Percentiles rank a stretch among this genome's conserved stretches.
These are phyloP conservation scores for Neonectria punicea DNA, from an alignment of 2,329 filamentous ascomycete species.

Conservation along the genomic window DNA sequence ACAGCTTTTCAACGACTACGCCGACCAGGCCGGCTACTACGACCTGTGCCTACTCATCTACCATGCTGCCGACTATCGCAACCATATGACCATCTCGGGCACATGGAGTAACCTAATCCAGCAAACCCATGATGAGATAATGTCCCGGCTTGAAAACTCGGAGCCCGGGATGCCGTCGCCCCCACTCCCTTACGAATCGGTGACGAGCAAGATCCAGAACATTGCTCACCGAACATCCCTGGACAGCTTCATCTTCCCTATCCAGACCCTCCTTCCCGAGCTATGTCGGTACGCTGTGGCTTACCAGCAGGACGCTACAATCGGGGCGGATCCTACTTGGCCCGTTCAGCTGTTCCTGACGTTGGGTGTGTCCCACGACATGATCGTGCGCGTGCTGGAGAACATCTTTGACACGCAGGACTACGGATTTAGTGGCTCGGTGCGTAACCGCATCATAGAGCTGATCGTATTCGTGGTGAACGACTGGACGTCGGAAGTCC, in stretches of 20 bases:
- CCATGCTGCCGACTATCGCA: slow-evolving; percentile 90
- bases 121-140: slow-evolving; percentile 70
- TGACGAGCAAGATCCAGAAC: slow-evolving; percentile 71
- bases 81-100: slow-evolving; percentile 81
- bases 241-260: slow-evolving; percentile 74
- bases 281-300: slow-evolving; percentile 71
- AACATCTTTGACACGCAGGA: slow-evolving; percentile 68
- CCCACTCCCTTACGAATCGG: slow-evolving; percentile 74
- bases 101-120: slow-evolving; percentile 89
- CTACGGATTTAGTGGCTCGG: slow-evolving; percentile 65
- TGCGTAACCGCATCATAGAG: slow-evolving; percentile 62
- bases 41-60: slow-evolving; percentile 94
- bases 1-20: slow-evolving; percentile 92
- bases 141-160: slow-evolving; percentile 57
- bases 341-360: slow-evolving; percentile 66
- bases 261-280: slow-evolving; percentile 68
- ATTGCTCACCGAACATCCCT: slow-evolving; percentile 73
- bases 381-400: slow-evolving; percentile 67
- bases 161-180: slow-evolving; percentile 50
- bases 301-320: slow-evolving; percentile 66
- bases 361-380: slow-evolving; percentile 66
- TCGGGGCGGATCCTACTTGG: slow-evolving; percentile 67
- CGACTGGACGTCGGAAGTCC: slow-evolving; percentile 61
- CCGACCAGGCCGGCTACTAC: slow-evolving; percentile 91
- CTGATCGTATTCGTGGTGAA: slow-evolving; percentile 63